Conservation (phyloP, 2,329 filamentous ascomycete species). For the Fusarium odoratissimum region DNA sequence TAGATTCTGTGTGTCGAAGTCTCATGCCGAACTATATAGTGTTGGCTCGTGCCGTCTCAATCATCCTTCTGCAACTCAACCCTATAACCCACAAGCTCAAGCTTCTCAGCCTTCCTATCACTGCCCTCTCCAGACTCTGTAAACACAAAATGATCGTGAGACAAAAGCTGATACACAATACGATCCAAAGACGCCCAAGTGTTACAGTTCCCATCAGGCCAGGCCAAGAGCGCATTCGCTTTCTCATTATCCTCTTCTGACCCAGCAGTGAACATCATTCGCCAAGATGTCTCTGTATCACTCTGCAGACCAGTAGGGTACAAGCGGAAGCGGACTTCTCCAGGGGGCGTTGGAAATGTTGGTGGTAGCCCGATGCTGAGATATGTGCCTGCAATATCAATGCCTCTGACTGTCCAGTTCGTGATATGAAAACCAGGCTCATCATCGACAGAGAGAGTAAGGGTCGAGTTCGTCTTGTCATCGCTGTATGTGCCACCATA, state of each 20-base stretch:
- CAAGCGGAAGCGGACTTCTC: slow-evolving; percentile 9
- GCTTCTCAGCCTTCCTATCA: not conserved
- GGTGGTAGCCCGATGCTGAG: not conserved
- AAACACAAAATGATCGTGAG: slow-evolving; percentile 18
- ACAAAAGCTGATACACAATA: slow-evolving; percentile 3
- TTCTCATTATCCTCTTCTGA: not conserved
- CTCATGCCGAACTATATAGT: accelerated
- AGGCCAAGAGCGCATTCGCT: not conserved
- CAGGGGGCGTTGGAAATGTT: not conserved
- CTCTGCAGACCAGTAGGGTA: not conserved
- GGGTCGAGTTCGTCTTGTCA: not conserved
- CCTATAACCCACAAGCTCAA: slow-evolving; percentile 21
- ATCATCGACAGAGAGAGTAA: slow-evolving; percentile 7
- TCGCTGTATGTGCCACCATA: slow-evolving; percentile 17
- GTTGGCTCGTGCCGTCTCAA: not conserved
- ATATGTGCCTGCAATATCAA: slow-evolving; percentile 11
- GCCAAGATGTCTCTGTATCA: not conserved
- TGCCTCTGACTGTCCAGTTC: slow-evolving; percentile 15
- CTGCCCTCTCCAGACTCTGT: not conserved
- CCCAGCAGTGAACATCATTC: not conserved
- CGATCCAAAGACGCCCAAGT: slow-evolving; percentile 9
- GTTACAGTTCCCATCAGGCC: slow-evolving; percentile 14
- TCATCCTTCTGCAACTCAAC: not conserved
- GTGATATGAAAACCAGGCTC: slow-evolving; percentile 9
- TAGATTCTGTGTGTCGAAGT: not conserved